phyloP scores from a whole-genome alignment of 2,329 filamentous ascomycete species.

The Sarocladiaceae sp. region DNA sequence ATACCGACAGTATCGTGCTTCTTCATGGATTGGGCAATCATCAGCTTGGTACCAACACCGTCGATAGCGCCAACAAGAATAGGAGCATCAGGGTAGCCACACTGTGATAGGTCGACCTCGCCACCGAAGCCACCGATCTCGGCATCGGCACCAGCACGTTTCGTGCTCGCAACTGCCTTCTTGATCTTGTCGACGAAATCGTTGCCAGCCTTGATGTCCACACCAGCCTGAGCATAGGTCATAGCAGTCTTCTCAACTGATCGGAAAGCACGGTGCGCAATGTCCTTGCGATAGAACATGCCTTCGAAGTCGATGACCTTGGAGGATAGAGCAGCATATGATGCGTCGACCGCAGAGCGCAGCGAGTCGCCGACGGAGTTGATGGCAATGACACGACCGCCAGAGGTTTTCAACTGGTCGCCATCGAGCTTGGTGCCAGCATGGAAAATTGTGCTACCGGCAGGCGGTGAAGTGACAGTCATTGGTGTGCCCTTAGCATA shows the following conservation, averaged over 20 bases:
- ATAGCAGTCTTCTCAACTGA: slow-evolving; percentile 46
- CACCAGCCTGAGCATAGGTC: slow-evolving; percentile 90
- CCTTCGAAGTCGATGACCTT: slow-evolving; percentile 70
- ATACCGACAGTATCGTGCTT: slow-evolving; percentile 95
- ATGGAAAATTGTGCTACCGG: slow-evolving; percentile 75
- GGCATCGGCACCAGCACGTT: slow-evolving; percentile 81
- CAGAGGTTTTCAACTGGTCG: slow-evolving; percentile 66
- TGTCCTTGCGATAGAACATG: slow-evolving; percentile 92
- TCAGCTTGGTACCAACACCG: slow-evolving; percentile 94
- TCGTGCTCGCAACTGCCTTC: slow-evolving; percentile 78
- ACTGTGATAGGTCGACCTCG: slow-evolving; percentile 53
- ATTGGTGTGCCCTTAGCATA: slow-evolving; percentile 76
- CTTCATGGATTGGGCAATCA: slow-evolving; percentile 84
- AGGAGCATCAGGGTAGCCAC: slow-evolving; percentile 70
- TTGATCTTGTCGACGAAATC: slow-evolving; percentile 91
- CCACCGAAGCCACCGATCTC: slow-evolving; percentile 96
- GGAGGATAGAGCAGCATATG: slow-evolving; percentile 76
- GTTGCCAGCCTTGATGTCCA: slow-evolving; percentile 93
- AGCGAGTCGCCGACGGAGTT: slow-evolving; percentile 71
- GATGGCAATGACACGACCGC: slow-evolving; percentile 91
- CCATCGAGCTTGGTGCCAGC: slow-evolving; percentile 73
- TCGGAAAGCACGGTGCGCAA: slow-evolving; percentile 70
- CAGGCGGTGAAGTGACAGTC: slow-evolving; percentile 39
- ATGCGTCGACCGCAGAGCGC: slow-evolving; percentile 76
- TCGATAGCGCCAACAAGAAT: slow-evolving; percentile 93